These are phyloP conservation scores for Saccharomyces hybrid DNA, from an alignment of 1,139 yeast species.

Conservation along the genomic window DNA sequence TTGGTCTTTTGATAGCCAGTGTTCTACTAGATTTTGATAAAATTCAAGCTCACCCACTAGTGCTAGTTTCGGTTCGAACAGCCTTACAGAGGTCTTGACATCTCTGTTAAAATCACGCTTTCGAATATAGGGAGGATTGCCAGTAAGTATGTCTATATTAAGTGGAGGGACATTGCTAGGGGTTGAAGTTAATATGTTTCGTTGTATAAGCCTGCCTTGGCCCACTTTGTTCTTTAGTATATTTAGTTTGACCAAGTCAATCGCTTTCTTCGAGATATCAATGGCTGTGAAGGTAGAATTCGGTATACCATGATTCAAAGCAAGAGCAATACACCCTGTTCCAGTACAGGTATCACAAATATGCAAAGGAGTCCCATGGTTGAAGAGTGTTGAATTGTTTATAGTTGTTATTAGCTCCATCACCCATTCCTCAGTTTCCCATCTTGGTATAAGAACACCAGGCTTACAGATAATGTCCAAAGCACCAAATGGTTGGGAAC, in stretches of 20 bases:
- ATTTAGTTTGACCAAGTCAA: conserved; percentile 46
- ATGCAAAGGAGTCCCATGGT: conserved; percentile 10
- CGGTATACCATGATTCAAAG: conserved; percentile 23
- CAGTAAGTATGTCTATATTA: conserved; percentile 47
- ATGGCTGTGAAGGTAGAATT: conserved; percentile 39
- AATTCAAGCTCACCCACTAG: conserved; percentile 69
- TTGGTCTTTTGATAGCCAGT: conserved; percentile 25
- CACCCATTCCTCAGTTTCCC: conserved; percentile 96
- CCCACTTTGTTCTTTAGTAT: conserved; percentile 5
- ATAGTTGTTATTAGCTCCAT: conserved; percentile 36
- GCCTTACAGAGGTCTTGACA: conserved; percentile 53
- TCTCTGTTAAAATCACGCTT: conserved; percentile 35
- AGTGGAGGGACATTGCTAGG: not conserved
- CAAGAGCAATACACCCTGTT: conserved; percentile 75
- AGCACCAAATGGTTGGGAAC: conserved; percentile 78
- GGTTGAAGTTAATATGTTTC: not conserved
- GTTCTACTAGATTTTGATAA: conserved; percentile 47
- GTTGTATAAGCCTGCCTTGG: not conserved
- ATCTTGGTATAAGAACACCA: conserved; percentile 78
- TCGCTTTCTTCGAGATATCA: conserved; percentile 55
- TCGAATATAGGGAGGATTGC: conserved; percentile 90
- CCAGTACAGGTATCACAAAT: conserved; percentile 83
- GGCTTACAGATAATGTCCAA: conserved; percentile 51
- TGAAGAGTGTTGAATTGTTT: not conserved
- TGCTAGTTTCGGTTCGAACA: conserved; percentile 72